Percentiles rank a stretch among this genome's conserved stretches.
Evolutionary conservation across 352 stramenopile species (phyloP).

Genomic region (Phytopythium chamaehyphon): DNA sequence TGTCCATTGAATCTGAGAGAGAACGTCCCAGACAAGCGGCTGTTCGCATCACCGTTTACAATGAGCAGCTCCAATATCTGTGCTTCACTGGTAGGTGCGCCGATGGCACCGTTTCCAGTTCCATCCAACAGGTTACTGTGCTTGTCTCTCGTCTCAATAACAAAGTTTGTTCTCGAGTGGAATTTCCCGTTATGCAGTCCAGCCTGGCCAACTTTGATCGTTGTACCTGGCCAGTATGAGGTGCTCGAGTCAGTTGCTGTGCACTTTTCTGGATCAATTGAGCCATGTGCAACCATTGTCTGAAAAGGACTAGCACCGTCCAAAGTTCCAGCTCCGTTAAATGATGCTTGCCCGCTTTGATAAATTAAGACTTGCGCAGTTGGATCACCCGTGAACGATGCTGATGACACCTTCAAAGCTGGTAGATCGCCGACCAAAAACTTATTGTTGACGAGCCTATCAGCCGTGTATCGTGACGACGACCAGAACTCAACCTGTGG

Average conservation of each 20-base stretch:
- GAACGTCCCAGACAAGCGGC: slow-evolving; percentile 68
- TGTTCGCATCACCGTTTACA: slow-evolving; percentile 15
- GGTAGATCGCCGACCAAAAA: slow-evolving; percentile 55
- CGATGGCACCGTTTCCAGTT: slow-evolving; percentile 47
- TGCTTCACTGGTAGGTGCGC: slow-evolving; percentile 72
- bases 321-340: slow-evolving; percentile 19
- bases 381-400: slow-evolving; percentile 28
- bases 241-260: slow-evolving; percentile 60
- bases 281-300: slow-evolving; percentile 49
- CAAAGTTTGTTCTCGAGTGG: slow-evolving; percentile 75
- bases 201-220: slow-evolving; percentile 49
- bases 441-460: slow-evolving; percentile 37
- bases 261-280: slow-evolving; percentile 54
- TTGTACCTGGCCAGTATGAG: slow-evolving; percentile 50
- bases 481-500: slow-evolving; percentile 69
- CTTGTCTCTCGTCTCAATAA: slow-evolving; percentile 90
- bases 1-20: slow-evolving; percentile 60
- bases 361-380: slow-evolving; percentile 30
- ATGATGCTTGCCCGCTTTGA: slow-evolving; percentile 23
- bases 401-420: slow-evolving; percentile 12
- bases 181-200: slow-evolving; percentile 65
- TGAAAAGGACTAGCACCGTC: slow-evolving; percentile 55
- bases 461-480: slow-evolving; percentile 44
- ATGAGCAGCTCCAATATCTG: slow-evolving; percentile 91
- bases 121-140: slow-evolving; percentile 91